Evolutionary conservation across 495 filamentous ascomycete species (phyloP), one percentile per base, ranked within the genome.

Genomic region (Xylaria cubensis): DNA sequence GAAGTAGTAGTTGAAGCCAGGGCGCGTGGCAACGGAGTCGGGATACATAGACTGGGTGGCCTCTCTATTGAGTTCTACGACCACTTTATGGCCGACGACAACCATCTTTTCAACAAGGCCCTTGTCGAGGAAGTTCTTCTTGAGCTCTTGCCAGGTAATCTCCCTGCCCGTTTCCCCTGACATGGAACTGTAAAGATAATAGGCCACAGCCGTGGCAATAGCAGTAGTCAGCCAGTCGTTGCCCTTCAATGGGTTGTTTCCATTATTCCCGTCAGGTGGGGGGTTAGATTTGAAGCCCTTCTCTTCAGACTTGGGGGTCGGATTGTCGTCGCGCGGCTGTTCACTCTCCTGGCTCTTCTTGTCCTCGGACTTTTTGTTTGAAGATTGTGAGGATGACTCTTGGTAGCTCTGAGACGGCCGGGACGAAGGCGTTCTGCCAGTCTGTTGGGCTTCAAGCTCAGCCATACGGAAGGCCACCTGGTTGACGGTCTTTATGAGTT

Each of bases 81-180:
- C 88, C 56, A 98, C 96, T 34, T 87, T 85, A 72, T 88, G 89
- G 66, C 86, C 83, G 69, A 93, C 92, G 72, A 96, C 84, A 55
- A 97, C 90, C 80, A 99, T 86, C 85, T 93, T 97, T 82, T 98
- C 92, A 32, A 99, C 97, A 59, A 99, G 87, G 51, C 96, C 96
- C 83, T 95, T 97, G 79, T 98, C 94, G 58, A 99, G 86, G 85
- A 97, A 98, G 50, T 94, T 95, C 73, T 89, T 92, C 56, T 91
- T 86, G 80, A 98, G 93, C 80, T 98, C 97, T 84, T 99, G 95
- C 93, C 94, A 99, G 53, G 96, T 98, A 71, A 99, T 97, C 75
- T 98, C 95, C 61, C 88, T 87, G n/a, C 72, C 72, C 26, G 62
- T 73, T 41, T 77, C 75, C 32, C 78, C 76, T 10, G 75, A 75